These are phyloP conservation scores for Talaromyces rugulosus DNA, from an alignment of 2,329 filamentous ascomycete genomes.

Conservation along the genomic window DNA sequence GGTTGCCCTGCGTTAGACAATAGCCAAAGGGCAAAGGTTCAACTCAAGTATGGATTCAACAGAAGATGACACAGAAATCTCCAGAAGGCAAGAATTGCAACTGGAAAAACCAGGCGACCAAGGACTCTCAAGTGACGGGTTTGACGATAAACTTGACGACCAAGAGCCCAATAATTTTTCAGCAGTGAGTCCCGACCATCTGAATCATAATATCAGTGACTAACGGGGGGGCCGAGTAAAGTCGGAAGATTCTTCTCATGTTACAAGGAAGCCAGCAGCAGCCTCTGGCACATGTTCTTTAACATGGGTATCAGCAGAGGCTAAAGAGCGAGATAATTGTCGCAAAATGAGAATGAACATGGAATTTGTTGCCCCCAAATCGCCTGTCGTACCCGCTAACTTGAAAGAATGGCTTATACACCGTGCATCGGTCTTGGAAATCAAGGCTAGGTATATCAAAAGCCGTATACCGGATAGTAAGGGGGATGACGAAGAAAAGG, in stretches of 20 bases:
- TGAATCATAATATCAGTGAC: background rate
- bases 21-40: background rate
- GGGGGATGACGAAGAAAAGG: constrained; percentile 5
- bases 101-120: background rate
- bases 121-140: background rate
- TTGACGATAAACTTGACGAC: background rate
- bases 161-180: background rate
- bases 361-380: constrained; percentile 19
- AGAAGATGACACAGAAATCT: background rate
- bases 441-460: background rate
- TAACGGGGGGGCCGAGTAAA: background rate
- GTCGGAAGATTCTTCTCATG: background rate
- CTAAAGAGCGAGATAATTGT: constrained; percentile 24
- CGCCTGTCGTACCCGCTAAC: constrained; percentile 18
- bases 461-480: constrained; percentile 12
- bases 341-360: constrained; percentile 19
- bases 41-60: background rate
- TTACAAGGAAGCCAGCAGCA: background rate
- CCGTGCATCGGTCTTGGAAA: constrained; percentile 3
- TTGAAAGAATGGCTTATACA: constrained; percentile 5
- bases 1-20: too few species aligned
- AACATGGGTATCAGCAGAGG: constrained; percentile 25
- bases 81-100: background rate
- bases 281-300: constrained; percentile 16
- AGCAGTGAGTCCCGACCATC: background rate